These are phyloP conservation scores for Malus hybrid DNA, from an alignment of 331 rosid genomes.

Conservation along the genomic window DNA sequence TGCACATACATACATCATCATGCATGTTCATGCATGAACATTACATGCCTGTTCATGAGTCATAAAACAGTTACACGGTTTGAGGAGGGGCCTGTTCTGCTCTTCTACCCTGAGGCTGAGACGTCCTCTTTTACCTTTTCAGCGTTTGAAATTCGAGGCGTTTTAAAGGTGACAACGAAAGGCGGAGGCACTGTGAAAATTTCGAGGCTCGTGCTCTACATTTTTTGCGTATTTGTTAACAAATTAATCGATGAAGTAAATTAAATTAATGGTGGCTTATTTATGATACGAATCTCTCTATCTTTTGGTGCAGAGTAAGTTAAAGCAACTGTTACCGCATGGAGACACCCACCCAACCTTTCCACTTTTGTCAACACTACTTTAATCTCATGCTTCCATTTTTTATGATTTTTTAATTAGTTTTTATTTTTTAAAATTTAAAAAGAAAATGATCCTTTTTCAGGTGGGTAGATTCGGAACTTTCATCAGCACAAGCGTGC, in stretches of 20 bases:
- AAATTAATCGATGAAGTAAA: not conserved
- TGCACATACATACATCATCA: not conserved
- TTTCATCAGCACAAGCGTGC: slow-evolving; percentile 4
- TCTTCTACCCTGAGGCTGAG: not conserved
- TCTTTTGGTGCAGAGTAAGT: slow-evolving; percentile 13
- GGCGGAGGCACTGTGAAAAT: not conserved
- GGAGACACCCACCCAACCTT: not conserved
- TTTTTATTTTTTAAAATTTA: not conserved
- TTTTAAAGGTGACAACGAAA: slow-evolving; percentile 4
- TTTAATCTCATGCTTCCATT: not conserved
- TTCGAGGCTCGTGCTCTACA: slow-evolving; percentile 2
- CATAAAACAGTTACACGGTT: not conserved
- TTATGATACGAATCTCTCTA: slow-evolving; percentile 6
- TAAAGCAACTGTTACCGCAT: slow-evolving; percentile 1
- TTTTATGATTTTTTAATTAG: too few species aligned
- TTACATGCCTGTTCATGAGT: not conserved
- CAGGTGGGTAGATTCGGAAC: slow-evolving; percentile 2
- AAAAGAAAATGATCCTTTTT: not conserved
- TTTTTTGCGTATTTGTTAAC: not conserved
- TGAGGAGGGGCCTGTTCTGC: not conserved
- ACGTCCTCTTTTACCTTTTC: not conserved
- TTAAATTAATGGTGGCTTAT: not conserved
- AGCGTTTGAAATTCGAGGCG: not conserved
- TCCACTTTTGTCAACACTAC: not conserved
- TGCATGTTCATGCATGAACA: not conserved